These are phyloP conservation scores for Trichoderma sp. DNA, from an alignment of 2,329 filamentous ascomycete genomes.

Conservation along the genomic window DNA sequence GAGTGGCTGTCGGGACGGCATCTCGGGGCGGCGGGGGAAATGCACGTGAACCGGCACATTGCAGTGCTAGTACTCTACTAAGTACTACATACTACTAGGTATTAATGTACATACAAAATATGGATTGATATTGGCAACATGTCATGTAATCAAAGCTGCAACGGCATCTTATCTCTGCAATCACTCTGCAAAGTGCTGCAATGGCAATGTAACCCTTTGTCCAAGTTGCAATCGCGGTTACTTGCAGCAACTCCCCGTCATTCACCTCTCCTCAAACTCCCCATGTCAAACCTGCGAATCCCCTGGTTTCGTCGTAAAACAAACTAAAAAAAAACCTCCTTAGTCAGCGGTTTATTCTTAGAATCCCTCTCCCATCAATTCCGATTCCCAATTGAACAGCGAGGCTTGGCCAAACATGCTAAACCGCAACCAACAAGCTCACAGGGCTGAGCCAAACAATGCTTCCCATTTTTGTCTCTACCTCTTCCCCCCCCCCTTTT, in stretches of 20 bases:
- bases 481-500: not conserved
- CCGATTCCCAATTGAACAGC: not conserved
- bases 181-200: too few relatives aligned
- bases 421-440: not conserved
- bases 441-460: not conserved
- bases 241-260: not conserved
- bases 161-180: too few relatives aligned
- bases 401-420: not conserved
- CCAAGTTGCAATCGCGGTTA: too few relatives aligned
- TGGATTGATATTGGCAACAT: too few relatives aligned
- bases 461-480: not conserved
- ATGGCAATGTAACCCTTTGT: too few relatives aligned
- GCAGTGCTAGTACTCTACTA: too few relatives aligned
- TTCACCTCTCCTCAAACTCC: not conserved
- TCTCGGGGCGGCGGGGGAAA: too few relatives aligned
- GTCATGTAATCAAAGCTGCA: too few relatives aligned
- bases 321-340: not conserved
- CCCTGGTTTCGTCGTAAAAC: not conserved
- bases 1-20: not conserved
- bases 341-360: conserved; percentile 16
- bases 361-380: not conserved
- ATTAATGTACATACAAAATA: too few relatives aligned
- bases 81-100: too few relatives aligned
- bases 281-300: not conserved
- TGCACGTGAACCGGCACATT: not conserved